A percentile compares a stretch with the other conserved stretches of the same genome.
Evolutionary conservation across 257 asterid genomes (phyloP).

Genomic region (Misopates orontium): DNA sequence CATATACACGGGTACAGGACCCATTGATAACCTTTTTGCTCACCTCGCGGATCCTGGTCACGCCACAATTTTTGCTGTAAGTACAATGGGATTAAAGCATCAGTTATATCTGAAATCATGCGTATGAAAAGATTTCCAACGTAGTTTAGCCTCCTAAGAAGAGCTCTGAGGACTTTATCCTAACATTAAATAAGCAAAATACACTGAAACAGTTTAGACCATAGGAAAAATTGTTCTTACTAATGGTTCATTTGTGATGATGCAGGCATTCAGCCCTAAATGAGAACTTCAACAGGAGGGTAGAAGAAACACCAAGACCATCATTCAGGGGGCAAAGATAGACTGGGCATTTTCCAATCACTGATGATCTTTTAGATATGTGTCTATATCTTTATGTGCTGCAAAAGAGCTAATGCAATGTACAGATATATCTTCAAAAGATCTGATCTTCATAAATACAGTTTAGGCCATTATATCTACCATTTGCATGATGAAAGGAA

Average conservation of each 20-base stretch:
- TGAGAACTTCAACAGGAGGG: conserved; percentile 36
- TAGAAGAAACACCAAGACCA: conserved; percentile 35
- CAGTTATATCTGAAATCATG: not conserved
- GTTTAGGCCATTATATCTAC: conserved; percentile 25
- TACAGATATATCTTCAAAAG: conserved; percentile 51
- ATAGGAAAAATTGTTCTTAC: not conserved
- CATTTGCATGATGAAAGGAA: conserved; percentile 8
- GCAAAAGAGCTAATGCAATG: conserved; percentile 60
- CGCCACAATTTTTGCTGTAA: conserved; percentile 88
- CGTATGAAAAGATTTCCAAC: too few species aligned
- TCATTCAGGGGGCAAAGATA: too few species aligned
- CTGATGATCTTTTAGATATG: conserved; percentile 41
- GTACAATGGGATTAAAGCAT: conserved; percentile 27
- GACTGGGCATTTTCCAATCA: conserved; percentile 34
- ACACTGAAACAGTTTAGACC: too few species aligned
- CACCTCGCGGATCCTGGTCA: conserved; percentile 98
- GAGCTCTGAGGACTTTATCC: too few species aligned
- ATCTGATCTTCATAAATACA: conserved; percentile 30
- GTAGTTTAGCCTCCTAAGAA: too few species aligned
- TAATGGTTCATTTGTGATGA: not conserved
- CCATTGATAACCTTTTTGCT: conserved; percentile 93
- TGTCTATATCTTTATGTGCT: conserved; percentile 31
- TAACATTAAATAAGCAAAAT: too few species aligned
- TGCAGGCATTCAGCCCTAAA: conserved; percentile 86
- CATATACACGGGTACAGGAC: conserved; percentile 94